Base-by-base conservation (phyloP, 1,284 basidiomycete species). In the Ceratobasidium sp. region DNA sequence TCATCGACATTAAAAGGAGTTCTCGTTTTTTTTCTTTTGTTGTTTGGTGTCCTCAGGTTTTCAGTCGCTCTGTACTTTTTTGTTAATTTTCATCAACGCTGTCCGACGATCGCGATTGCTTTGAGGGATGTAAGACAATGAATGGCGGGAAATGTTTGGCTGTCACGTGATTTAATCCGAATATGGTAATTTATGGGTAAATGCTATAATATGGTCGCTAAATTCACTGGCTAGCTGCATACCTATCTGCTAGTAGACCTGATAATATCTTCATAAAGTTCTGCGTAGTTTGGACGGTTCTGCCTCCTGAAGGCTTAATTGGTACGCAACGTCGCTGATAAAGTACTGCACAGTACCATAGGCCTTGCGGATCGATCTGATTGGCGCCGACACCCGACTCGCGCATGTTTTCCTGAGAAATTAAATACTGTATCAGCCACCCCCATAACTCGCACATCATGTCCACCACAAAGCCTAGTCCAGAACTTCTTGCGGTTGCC, bases 51-150 rank as follows among this genome's bases (percentile, higher is more conserved):
- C n/a, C 40, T 72, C 20, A 28, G 18, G 39, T 55, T 55, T 69
- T 69, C 49, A 18, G 46, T 61, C 12, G 28, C n/a, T 55, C 7
- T 28, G 7, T 42, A 18, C 5, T 15, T 28, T 69, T 18, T 49
- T 33, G 49, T 49, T 69, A 33, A 6, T 40, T 73, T 72, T 72
- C 20, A 42, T 72, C 56, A 72, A 61, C 61, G 70, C 70, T 70
- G 44, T 78, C 77, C 42, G 44, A 26, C n/a, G 39, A 7, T 40
- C 28, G 49, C 55, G 33, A 42, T 53, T 51, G 23, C 51, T 33
- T 55, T 51, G 15, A 39, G 2, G 49, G 20, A 51, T 51, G 49
- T 2, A 51, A 46, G 7, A 20, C 49, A 51, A 20, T 20, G 49
- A 28, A 26, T 12, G 4, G n/a, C 46, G 56, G 42, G 33, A 70